These are phyloP conservation scores for Amanita fuliginea DNA, from an alignment of 768 basidiomycete species.

Conservation along the genomic window DNA sequence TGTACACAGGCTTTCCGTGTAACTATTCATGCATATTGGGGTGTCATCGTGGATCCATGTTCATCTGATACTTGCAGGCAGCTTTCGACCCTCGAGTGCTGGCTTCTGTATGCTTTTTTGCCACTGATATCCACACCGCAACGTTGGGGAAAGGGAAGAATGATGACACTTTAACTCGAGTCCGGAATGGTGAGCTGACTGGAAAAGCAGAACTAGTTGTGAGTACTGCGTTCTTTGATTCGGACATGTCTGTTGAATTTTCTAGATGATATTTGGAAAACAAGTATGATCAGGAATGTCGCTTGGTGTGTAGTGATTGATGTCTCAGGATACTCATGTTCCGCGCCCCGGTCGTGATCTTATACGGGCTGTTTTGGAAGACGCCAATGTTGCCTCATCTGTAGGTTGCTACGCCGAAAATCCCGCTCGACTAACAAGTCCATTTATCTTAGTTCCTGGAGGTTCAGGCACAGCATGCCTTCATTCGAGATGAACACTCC, in stretches of 20 bases:
- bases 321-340: constrained; percentile 77
- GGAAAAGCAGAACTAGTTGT: constrained; percentile 81
- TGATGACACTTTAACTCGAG: constrained; percentile 72
- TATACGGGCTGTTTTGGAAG: constrained; percentile 75
- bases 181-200: constrained; percentile 62
- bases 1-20: constrained; percentile 5
- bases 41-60: neutral
- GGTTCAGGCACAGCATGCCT: constrained; percentile 95
- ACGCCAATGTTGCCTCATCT: constrained; percentile 59
- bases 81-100: constrained; percentile 81
- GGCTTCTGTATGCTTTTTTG: constrained; percentile 88
- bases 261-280: constrained; percentile 90
- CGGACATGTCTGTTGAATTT: neutral
- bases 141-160: constrained; percentile 77
- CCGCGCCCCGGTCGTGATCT: constrained; percentile 79
- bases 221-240: constrained; percentile 16
- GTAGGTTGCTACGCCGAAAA: constrained; percentile 27
- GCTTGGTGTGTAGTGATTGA: neutral
- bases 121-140: constrained; percentile 85
- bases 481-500: constrained; percentile 84
- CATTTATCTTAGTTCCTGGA: constrained; percentile 61
- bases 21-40: neutral
- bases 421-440: neutral
- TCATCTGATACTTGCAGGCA: constrained; percentile 34
- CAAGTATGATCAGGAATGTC: constrained; percentile 38